These are phyloP conservation scores for Neonectria hederae DNA, from an alignment of 2,329 filamentous ascomycete genomes.

Conservation along the genomic window DNA sequence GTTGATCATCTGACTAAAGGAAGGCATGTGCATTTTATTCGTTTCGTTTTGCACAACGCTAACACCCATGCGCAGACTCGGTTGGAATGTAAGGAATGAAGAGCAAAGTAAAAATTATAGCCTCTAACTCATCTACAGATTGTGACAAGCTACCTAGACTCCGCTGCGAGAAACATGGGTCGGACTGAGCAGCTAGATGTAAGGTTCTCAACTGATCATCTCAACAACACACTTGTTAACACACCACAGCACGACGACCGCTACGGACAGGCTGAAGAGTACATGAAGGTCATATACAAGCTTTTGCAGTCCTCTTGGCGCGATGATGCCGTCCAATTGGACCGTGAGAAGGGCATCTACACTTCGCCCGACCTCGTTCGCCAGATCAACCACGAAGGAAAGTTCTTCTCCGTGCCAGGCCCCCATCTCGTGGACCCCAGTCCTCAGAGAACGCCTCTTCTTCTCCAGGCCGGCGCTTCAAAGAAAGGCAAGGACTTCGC, in stretches of 20 bases:
- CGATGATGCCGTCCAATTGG: constrained; percentile 70
- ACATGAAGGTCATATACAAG: constrained; percentile 71
- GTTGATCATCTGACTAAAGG: constrained; percentile 74
- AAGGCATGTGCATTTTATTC: constrained; percentile 47
- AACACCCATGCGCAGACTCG: constrained; percentile 50
- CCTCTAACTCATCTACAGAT: constrained; percentile 55
- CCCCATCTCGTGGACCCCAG: constrained; percentile 73
- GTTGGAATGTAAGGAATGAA: constrained; percentile 60
- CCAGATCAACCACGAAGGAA: constrained; percentile 72
- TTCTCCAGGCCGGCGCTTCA: constrained; percentile 76
- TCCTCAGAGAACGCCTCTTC: constrained; percentile 73
- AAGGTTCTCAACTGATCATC: neutral
- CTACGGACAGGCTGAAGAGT: constrained; percentile 72
- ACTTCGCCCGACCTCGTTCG: constrained; percentile 62
- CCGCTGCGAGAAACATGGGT: constrained; percentile 72
- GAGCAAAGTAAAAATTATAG: neutral
- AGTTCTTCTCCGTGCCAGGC: constrained; percentile 70
- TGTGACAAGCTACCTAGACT: constrained; percentile 77
- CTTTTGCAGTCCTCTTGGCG: constrained; percentile 74
- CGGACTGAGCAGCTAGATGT: constrained; percentile 60
- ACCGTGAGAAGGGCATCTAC: constrained; percentile 68
- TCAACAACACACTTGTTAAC: constrained; percentile 7
- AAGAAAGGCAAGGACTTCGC: constrained; percentile 73
- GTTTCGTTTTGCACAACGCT: neutral
- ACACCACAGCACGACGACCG: constrained; percentile 66